Base-by-base conservation (phyloP, 768 basidiomycete species). In the Cystofilobasidium macerans region DNA sequence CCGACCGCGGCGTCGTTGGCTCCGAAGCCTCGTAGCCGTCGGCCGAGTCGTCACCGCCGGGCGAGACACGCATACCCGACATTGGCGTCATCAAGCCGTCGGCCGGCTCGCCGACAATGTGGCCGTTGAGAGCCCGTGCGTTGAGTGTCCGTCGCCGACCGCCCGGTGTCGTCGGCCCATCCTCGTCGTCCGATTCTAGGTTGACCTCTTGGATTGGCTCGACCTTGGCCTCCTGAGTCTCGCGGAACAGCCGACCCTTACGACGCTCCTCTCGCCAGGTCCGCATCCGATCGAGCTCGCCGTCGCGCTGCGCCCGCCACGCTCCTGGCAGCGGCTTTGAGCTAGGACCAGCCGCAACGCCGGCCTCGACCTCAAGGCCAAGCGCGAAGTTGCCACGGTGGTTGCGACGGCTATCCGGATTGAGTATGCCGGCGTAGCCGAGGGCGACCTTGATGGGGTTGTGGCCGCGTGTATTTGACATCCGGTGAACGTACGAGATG, bases 401-500 rank as follows among this genome's bases (percentile, higher is more conserved):
- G 48, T 65, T 68, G 32, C 80, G 74, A 24, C 48, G 53, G 28
- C 61, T 24, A 57, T 65, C 57, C 47, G 42, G 71, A 2, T 75
- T 67, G 45, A 68, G 58, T 24, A 75, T 74, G 0, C 85, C 84
- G 0, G 88, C 86, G 4, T 82, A 82, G 40, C 80, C 77, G 43
- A 91, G 81, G 22, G 90, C 83, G 36, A 82, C 82, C 58, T 78
- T 74, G 60, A 94, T 85, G 1, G 87, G 83, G 0, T 84, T 83
- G 70, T 95, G 91, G 5, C 82, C 83, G 51, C 84, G 82, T 1
- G 87, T 79, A 18, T 78, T 84, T 54, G 81, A 84, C 91, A 95
- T 95, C 8, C 90, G 84, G 77, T 92, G 89, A 0, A 88, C 86
- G 72, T 82, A 94, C 9, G 81, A 76, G 70, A 85, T 87, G 13